Base-by-base conservation (phyloP, 139 green algal species). In the Chlorella sp. region DNA sequence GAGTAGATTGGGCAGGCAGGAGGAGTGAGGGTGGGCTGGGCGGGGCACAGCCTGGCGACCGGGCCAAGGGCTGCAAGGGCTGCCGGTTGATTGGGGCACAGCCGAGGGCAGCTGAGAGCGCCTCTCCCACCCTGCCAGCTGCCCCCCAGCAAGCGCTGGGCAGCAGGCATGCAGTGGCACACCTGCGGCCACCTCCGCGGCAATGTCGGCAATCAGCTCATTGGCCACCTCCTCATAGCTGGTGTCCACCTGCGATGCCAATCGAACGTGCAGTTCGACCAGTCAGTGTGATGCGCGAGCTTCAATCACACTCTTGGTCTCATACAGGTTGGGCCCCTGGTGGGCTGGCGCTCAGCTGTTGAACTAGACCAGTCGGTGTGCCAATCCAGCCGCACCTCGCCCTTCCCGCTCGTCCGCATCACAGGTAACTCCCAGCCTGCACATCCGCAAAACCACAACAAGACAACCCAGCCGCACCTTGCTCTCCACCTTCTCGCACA, bases 151-250 rank as follows among this genome's bases (percentile, higher is more conserved):
- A n/a, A 26, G 65, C 65, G 3, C 16, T n/a, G n/a, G n/a, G n/a
- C n/a, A n/a, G n/a, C n/a, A n/a, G n/a, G n/a, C 73, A 5, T 36
- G 60, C 4, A n/a, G 36, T 1, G 3, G 22, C 82, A 17, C 83
- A 83, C 77, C 77, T 80, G 64, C 75, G 34, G 76, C 75, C 56
- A 76, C 58, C 56, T 87, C 86, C 17, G 83, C 69, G 2, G 41
- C 60, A 43, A 97, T 85, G 38, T 97, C 94, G 3, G 69, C 40
- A 9, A 99, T 95, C 32, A 99, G 92, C 90, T 97, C 96, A 78
- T 99, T 96, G 5, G 97, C 97, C 8, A 99, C 96, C 82, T 99
- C 95, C 64, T 98, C 97, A 91, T 99, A 99, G 26, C 92, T 97
- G 22, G 96, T 99, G 24, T 83, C 86, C 19, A 88, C 14, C 51